Evolutionary conservation across 1,284 basidiomycete genomes (phyloP), one percentile per base, ranked within the genome.

Genomic region (Volvariella volvacea): DNA sequence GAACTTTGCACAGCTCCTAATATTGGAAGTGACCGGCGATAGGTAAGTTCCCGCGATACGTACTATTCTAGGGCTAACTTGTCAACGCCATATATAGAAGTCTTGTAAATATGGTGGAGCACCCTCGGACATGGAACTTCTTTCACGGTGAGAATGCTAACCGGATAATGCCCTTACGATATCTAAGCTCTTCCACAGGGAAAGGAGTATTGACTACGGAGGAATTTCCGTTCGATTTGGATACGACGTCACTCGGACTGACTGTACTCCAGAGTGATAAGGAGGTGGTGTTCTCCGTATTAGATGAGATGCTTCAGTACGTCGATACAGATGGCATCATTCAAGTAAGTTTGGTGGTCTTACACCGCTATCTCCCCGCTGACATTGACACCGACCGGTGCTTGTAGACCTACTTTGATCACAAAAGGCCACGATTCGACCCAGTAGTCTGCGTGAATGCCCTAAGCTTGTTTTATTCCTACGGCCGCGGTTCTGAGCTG

Each of bases 1-100:
- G 55, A 77, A 77, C 50, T 79, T 78, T 46, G 66, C 73, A 2
- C 76, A 78, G 50, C 65, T 80, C 3, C 61, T 80, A 16, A 75
- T 81, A 42, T 59, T 76, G n/a, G 78, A 81, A 48, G 62, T 66
- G 4, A 78, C 74, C 0, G 53, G 61, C n/a, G 65, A 78, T 50
- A 61, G 54, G 69, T 76, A 49, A 46, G 64, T 59, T 15, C 20
- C 28, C 34, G 28, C 15, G 12, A 22, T 21, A 32, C 30, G 22
- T 33, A 19, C n/a, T n/a, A n/a, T n/a, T n/a, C n/a, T n/a, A n/a
- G n/a, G n/a, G n/a, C n/a, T n/a, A n/a, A n/a, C n/a, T n/a, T 20
- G 22, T 12, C 38, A 34, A 25, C 41, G 17, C n/a, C 15, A 43
- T 42, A 12, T 30, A 22, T 47, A 72, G 71, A 20, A 52, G 54